Percentiles rank a stretch among this genome's conserved stretches.
These are phyloP conservation scores for Fusarium bactridioides DNA, from an alignment of 2,329 filamentous ascomycete genomes.

Conservation along the genomic window DNA sequence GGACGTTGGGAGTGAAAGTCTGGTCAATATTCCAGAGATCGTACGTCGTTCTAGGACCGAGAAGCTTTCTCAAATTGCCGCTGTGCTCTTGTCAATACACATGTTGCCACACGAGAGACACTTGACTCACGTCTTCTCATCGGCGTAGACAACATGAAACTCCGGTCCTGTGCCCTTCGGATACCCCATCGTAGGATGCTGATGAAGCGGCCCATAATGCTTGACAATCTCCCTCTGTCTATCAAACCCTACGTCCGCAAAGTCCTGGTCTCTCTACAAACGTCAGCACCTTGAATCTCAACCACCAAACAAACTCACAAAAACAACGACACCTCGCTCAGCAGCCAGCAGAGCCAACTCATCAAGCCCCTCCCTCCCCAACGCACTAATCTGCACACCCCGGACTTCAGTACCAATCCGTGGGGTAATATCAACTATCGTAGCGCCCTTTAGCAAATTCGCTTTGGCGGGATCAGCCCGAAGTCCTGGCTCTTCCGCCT, in stretches of 20 bases:
- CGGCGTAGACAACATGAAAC: constrained; percentile 46
- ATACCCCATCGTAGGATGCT: constrained; percentile 45
- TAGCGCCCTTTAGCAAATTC: constrained; percentile 30
- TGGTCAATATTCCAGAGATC: constrained; percentile 47
- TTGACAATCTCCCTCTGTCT: constrained; percentile 40
- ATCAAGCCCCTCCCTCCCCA: constrained; percentile 39
- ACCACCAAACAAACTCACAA: constrained; percentile 23
- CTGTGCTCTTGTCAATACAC: neutral
- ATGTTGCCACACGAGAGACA: rapidly evolving
- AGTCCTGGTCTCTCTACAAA: constrained; percentile 43
- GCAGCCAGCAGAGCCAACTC: constrained; percentile 44
- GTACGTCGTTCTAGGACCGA: constrained; percentile 39
- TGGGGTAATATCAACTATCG: constrained; percentile 39
- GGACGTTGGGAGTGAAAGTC: constrained; percentile 45
- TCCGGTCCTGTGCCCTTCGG: constrained; percentile 44
- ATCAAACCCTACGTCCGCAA: constrained; percentile 45
- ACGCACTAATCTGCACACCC: constrained; percentile 42
- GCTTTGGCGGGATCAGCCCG: constrained; percentile 42
- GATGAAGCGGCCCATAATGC: constrained; percentile 45
- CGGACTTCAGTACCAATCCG: constrained; percentile 42
- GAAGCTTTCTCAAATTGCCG: constrained; percentile 41
- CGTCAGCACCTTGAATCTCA: neutral
- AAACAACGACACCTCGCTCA: constrained; percentile 45
- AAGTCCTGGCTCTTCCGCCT: constrained; percentile 43
- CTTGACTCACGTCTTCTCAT: constrained; percentile 40